Conservation (phyloP, 2,329 filamentous ascomycete genomes). For the Aspergillus novoparasiticus region DNA sequence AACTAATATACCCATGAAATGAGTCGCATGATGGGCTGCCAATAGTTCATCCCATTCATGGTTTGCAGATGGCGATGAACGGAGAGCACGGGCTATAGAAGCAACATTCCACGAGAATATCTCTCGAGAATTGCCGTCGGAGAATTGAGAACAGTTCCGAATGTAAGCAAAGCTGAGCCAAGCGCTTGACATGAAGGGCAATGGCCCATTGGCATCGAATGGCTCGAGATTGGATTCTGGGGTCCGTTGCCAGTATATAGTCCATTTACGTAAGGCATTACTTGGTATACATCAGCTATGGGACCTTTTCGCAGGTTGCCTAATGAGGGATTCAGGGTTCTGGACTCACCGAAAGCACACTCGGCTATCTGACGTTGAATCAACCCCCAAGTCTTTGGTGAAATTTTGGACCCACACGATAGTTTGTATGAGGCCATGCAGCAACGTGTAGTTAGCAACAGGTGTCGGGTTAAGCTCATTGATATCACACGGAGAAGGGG, state of each 20-base stretch:
- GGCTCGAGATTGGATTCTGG: conserved; percentile 13
- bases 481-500: not conserved
- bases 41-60: not conserved
- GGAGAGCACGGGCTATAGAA: not conserved
- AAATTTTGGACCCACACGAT: not conserved
- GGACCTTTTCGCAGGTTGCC: not conserved
- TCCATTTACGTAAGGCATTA: conserved; percentile 5
- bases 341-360: not conserved
- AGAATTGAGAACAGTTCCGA: conserved; percentile 1
- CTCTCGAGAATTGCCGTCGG: not conserved
- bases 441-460: conserved; percentile 8
- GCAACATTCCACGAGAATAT: not conserved
- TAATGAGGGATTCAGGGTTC: not conserved
- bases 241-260: conserved; percentile 9
- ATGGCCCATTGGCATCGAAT: conserved; percentile 8
- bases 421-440: conserved; percentile 8
- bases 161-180: conserved; percentile 10
- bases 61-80: not conserved
- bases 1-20: not conserved
- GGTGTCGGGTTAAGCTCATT: not conserved
- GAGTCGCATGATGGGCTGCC: conserved; percentile 1
- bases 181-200: conserved; percentile 12
- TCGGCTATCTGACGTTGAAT: not conserved
- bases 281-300: not conserved
- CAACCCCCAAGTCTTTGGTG: not conserved